Percentiles rank a stretch among this genome's conserved stretches.
Evolutionary conservation across 2,329 filamentous ascomycete genomes (phyloP).

Genomic region (Cucurbitaria berberidis): DNA sequence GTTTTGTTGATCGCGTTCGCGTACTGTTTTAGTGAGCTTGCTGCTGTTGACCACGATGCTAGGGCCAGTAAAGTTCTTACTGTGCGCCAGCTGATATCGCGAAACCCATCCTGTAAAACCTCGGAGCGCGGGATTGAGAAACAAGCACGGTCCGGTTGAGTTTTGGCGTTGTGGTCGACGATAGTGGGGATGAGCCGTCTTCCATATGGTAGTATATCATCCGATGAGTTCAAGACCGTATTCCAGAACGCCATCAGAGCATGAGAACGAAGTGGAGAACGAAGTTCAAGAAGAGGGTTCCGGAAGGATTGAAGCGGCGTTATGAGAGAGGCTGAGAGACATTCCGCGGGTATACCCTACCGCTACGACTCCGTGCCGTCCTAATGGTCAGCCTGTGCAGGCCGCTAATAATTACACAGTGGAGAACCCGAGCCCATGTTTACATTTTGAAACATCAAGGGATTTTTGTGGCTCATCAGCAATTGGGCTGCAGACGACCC

Average conservation of each 20-base stretch:
- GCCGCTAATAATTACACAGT: no score
- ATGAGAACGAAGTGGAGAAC: background rate
- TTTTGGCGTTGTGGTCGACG: conserved; percentile 50
- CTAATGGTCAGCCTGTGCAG: background rate
- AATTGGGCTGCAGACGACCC: no score
- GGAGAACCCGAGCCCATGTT: no score
- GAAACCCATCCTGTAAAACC: conserved; percentile 34
- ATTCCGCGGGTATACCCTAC: background rate
- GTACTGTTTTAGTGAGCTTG: conserved; percentile 24
- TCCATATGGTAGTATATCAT: conserved; percentile 22
- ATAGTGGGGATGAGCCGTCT: conserved; percentile 32
- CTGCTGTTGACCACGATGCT: conserved; percentile 22
- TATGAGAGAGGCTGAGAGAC: background rate
- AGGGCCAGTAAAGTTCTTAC: conserved; percentile 25
- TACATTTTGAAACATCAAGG: no score
- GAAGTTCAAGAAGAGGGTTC: background rate
- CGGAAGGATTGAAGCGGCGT: conserved; percentile 3
- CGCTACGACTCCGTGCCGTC: background rate
- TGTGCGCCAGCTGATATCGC: conserved; percentile 38
- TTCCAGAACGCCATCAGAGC: conserved; percentile 37
- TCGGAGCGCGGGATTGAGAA: conserved; percentile 29
- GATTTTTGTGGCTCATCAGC: no score
- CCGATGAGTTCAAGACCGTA: conserved; percentile 30
- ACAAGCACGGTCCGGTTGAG: conserved; percentile 28
- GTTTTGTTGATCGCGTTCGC: conserved; percentile 42